A percentile compares a stretch with the other conserved stretches of the same genome.
These are phyloP conservation scores for Austroboletus novae-zelandiae DNA, from an alignment of 1,284 basidiomycete species.

Conservation along the genomic window DNA sequence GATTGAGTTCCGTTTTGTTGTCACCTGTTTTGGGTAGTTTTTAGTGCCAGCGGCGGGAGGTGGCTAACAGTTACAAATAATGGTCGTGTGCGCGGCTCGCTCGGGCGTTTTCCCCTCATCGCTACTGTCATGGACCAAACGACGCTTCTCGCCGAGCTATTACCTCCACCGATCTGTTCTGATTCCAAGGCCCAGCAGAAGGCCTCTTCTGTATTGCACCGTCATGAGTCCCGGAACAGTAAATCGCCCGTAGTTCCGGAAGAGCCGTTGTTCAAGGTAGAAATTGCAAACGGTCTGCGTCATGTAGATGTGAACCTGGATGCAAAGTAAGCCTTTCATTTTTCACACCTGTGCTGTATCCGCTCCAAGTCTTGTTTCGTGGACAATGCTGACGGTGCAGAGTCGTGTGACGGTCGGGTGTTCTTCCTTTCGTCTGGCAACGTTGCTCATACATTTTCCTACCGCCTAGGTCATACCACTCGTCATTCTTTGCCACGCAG, in stretches of 20 bases:
- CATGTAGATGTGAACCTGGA: constrained; percentile 64
- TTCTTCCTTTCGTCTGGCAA: constrained; percentile 21
- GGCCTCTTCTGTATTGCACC: constrained; percentile 7
- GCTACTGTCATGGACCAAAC: constrained; percentile 13
- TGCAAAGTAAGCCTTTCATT: constrained; percentile 60
- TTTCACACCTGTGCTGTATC: constrained; percentile 2
- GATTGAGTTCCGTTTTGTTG: too few relatives aligned
- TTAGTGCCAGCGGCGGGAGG: too few relatives aligned
- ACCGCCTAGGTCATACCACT: constrained; percentile 62
- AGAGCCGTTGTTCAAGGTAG: constrained; percentile 6
- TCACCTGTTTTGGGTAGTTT: too few relatives aligned
- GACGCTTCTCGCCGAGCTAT: constrained; percentile 9
- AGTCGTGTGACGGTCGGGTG: constrained; percentile 35
- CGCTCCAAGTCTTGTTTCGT: constrained; percentile 13
- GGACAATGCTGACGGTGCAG: constrained; percentile 13
- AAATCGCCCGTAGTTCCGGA: neutral
- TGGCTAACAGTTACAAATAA: neutral
- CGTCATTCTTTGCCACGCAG: constrained; percentile 53
- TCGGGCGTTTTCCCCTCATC: neutral
- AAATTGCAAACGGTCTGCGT: constrained; percentile 55
- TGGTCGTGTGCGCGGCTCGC: constrained; percentile 24
- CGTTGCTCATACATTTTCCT: constrained; percentile 22
- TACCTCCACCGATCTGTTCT: neutral
- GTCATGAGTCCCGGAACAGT: constrained; percentile 3
- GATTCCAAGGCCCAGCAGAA: constrained; percentile 4